Base-by-base conservation (phyloP, 73 alveolate genomes). In the Symbiodinium natans region DNA sequence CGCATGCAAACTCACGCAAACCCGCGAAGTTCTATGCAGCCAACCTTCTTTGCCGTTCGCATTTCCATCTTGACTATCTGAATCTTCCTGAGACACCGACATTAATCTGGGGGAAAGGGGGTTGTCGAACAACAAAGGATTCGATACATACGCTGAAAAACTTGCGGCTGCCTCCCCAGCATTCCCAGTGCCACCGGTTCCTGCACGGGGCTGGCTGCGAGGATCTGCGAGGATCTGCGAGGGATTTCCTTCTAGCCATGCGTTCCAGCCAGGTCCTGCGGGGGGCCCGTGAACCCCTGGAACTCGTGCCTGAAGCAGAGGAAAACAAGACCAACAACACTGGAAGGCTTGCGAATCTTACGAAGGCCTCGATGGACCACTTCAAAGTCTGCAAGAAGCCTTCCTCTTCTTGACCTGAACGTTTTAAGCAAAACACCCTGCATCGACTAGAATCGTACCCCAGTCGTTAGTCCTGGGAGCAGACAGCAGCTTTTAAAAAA, bases 151-250 rank as follows among this genome's bases (percentile, higher is more conserved):
- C n/a, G n/a, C n/a, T n/a, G n/a, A n/a, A n/a, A n/a, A n/a, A n/a
- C n/a, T n/a, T n/a, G n/a, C 71, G 10, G 82, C 31, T 27, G 40
- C 97, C 97, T 90, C 97, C 31, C 87, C 97, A 9, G 88, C 77
- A 42, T 90, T 90, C n/a, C 97, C 97, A 3, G 97, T 90, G 56
- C 97, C 97, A n/a, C 97, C 97, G 36, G 97, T 90, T 29, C 97
- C 97, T n/a, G 97, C 88, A 46, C 6, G n/a, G n/a, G n/a, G n/a
- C n/a, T n/a, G n/a, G n/a, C n/a, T n/a, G n/a, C n/a, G n/a, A n/a
- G n/a, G n/a, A n/a, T n/a, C n/a, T n/a, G n/a, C n/a, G n/a, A n/a
- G n/a, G n/a, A n/a, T n/a, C n/a, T n/a, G n/a, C n/a, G n/a, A n/a
- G n/a, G n/a, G n/a, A n/a, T n/a, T n/a, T n/a, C n/a, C n/a, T n/a